Base-by-base conservation (phyloP, 352 stramenopile species). In the Globisporangium irregulare region DNA sequence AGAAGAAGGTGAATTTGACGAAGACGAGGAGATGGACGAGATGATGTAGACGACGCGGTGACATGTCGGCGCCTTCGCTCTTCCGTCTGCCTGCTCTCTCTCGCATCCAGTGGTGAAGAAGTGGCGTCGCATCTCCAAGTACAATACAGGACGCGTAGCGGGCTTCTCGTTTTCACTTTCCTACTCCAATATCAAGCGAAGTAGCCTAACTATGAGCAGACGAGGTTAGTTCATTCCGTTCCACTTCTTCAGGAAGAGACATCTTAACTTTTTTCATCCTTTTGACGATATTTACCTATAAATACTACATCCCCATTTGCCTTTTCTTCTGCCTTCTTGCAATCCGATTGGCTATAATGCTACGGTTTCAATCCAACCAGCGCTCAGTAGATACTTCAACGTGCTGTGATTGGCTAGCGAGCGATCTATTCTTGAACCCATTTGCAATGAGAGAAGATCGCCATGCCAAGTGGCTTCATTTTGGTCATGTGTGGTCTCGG, bases 1-100 rank as follows among this genome's bases (percentile, higher is more conserved):
- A 82, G 97, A 99, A 72, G 97, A 99, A 77, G 97, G 94, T 69
- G 96, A 99, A 76, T 98, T 98, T 76, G 95, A 98, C 69, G 94
- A 98, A 77, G 93, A 97, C 68, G 94, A 98, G 72, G 91, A 97
- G 66, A 97, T 97, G 79, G 91, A 97, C 73, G 89, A 97, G 78
- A 96, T 96, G 87, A 95, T 95, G 87, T 95, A 95, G 78, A 86
- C 64, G 76, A 75, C 66, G 73, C 80, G 73, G 62, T 71, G 54
- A 57, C 73, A 22, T 56, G 53, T 29, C 41, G 48, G 36, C 24
- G 14, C 50, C 34, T 51, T 69, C 27, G 41, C 22, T 34, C 46
- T 12, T 34, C 51, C 32, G 8, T 8, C 18, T 6, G 43, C 18
- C 6, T 77, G 75, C 70, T 76, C 67, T 70, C 68, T 73, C 68